Conservation (phyloP, 1,284 basidiomycete species). For the Boletus sp. region DNA sequence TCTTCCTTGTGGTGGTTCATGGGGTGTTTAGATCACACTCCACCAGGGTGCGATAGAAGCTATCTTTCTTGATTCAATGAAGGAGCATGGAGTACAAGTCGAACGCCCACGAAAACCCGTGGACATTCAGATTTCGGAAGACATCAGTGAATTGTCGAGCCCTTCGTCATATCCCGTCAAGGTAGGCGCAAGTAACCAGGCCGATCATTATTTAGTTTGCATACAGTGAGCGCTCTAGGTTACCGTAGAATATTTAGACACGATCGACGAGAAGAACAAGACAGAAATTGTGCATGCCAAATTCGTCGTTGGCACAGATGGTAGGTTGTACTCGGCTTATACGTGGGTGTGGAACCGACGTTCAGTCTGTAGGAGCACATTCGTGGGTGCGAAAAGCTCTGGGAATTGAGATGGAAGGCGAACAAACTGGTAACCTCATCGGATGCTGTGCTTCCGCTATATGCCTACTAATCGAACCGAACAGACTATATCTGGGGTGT, state of each 20-base stretch:
- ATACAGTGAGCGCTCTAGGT: too few species aligned
- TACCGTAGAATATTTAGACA: constrained; percentile 36
- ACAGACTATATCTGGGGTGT: constrained; percentile 76
- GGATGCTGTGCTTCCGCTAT: neutral
- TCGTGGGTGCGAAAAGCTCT: constrained; percentile 58
- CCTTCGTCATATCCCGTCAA: constrained; percentile 50
- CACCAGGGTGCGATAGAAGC: constrained; percentile 73
- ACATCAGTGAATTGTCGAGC: constrained; percentile 41
- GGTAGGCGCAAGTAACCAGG: constrained; percentile 35
- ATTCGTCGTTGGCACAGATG: constrained; percentile 63
- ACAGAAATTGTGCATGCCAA: constrained; percentile 38
- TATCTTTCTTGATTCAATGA: constrained; percentile 65
- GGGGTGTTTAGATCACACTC: constrained; percentile 42
- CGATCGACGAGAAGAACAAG: constrained; percentile 25
- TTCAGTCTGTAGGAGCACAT: constrained; percentile 54
- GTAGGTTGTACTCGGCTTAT: constrained; percentile 36
- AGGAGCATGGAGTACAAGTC: constrained; percentile 47
- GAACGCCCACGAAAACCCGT: constrained; percentile 55
- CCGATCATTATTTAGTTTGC: too few species aligned
- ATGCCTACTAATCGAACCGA: constrained; percentile 1
- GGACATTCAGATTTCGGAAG: constrained; percentile 48
- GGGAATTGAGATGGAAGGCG: constrained; percentile 5
- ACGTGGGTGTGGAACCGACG: neutral
- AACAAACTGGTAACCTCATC: constrained; percentile 6
- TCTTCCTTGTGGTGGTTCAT: neutral